Base-by-base conservation (phyloP, 352 stramenopile species). In the Blastocystis sp. region DNA sequence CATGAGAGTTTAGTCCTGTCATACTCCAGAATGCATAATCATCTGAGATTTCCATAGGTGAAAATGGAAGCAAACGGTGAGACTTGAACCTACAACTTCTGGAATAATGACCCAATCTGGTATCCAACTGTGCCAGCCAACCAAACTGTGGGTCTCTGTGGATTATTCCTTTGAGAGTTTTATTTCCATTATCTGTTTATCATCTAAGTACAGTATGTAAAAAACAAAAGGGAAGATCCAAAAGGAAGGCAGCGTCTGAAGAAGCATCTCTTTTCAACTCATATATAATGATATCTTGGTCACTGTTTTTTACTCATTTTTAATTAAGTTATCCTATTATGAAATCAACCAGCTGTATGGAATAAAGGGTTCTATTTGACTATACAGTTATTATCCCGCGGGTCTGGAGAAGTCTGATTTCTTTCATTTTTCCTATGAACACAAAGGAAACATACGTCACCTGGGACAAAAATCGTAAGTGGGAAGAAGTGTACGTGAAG, bases 401-500 rank as follows among this genome's bases (percentile, higher is more conserved):
- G n/a, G n/a, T n/a, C n/a, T n/a, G n/a, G n/a, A n/a, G n/a, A n/a
- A n/a, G n/a, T n/a, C n/a, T n/a, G n/a, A n/a, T n/a, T n/a, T n/a
- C n/a, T n/a, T n/a, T n/a, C n/a, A n/a, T n/a, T n/a, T 21, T 57
- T 57, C 21, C 49, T 57, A 57, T 57, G 49, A 57, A 21, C 49
- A 57, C 12, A 21, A 12, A 74, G n/a, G 69, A 80, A 59, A 46
- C 46, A 65, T 24, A 37, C 27, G 69, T 80, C 14, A 80, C 52
- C 32, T 80, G 69, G 69, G 69, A 80, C 46, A 80, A 80, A 35
- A 58, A 80, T n/a, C 52, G 35, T 12, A 80, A 80, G 69, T 80
- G 69, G 69, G 69, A 80, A 32, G 69, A 80, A 46, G n/a, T 80
- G 69, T 80, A 58, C 7, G 14, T 37, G 42, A 32, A 65, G 6